phyloP scores from a whole-genome alignment of 805 yeast species.

The Candida piceae region DNA sequence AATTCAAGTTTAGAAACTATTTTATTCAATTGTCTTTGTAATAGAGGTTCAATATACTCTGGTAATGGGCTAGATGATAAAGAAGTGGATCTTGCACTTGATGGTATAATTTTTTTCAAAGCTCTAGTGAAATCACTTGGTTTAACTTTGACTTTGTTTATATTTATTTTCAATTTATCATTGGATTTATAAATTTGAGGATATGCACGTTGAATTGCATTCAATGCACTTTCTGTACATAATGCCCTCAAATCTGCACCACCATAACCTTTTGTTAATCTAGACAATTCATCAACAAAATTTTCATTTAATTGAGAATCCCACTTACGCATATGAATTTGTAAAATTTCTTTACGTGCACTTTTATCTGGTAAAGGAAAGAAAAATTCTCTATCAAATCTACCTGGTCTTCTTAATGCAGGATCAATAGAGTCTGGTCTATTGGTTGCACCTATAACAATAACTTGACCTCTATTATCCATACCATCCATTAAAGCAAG shows the following conservation, averaged over 20 bases:
- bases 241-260: conserved; percentile 95
- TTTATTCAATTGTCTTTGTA: conserved; percentile 44
- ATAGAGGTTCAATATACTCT: conserved; percentile 57
- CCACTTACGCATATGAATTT: conserved; percentile 90
- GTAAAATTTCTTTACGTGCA: conserved; percentile 73
- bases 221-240: conserved; percentile 92
- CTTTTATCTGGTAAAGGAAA: conserved; percentile 85
- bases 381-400: conserved; percentile 95
- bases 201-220: conserved; percentile 83
- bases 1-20: conserved; percentile 45
- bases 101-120: conserved; percentile 81
- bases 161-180: conserved; percentile 70
- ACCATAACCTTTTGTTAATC: conserved; percentile 90
- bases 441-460: conserved; percentile 96
- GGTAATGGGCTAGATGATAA: conserved; percentile 73
- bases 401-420: conserved; percentile 92
- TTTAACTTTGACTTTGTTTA: conserved; percentile 62
- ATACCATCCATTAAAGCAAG: conserved; percentile 98
- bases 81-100: conserved; percentile 82
- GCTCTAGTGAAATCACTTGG: conserved; percentile 86
- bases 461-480: conserved; percentile 98
- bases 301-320: conserved; percentile 56
- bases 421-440: conserved; percentile 99
- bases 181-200: conserved; percentile 85
- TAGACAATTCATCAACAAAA: conserved; percentile 65